These are phyloP conservation scores for Westerdykella sp. DNA, from an alignment of 2,329 filamentous ascomycete species.

Conservation along the genomic window DNA sequence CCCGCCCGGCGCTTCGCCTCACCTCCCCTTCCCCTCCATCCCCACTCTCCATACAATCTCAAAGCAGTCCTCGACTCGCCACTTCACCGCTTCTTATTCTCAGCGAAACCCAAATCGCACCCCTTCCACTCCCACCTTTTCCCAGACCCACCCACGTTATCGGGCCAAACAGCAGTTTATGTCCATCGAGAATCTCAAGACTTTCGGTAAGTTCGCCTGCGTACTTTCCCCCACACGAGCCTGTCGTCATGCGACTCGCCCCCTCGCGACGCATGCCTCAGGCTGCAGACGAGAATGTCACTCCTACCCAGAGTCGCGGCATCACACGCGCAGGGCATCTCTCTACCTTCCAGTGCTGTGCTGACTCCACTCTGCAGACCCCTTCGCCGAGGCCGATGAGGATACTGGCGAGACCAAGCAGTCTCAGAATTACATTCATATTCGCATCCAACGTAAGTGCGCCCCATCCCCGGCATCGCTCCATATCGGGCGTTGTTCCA, in stretches of 20 bases:
- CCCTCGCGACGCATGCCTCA: background rate
- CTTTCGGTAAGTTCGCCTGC: slow-evolving; percentile 64
- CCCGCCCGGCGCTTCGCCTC: too few species aligned
- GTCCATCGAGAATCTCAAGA: slow-evolving; percentile 96
- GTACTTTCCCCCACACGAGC: slow-evolving; percentile 5
- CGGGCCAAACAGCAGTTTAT: slow-evolving; percentile 78
- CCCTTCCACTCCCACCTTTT: slow-evolving; percentile 15
- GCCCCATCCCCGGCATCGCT: slow-evolving; percentile 36
- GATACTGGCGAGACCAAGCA: slow-evolving; percentile 93
- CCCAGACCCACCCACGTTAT: slow-evolving; percentile 30
- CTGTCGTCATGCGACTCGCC: slow-evolving; percentile 5
- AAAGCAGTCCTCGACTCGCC: slow-evolving; percentile 8
- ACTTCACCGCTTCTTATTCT: slow-evolving; percentile 14
- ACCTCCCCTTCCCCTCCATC: background rate
- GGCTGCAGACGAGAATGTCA: background rate
- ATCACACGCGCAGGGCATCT: background rate
- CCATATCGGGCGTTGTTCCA: slow-evolving; percentile 1
- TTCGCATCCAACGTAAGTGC: slow-evolving; percentile 88
- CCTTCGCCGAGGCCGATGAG: slow-evolving; percentile 99
- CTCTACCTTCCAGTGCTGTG: background rate
- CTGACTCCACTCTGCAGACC: slow-evolving; percentile 51
- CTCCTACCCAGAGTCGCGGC: background rate
- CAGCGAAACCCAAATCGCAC: slow-evolving; percentile 15
- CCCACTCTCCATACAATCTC: slow-evolving; percentile 3
- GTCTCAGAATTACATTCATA: slow-evolving; percentile 97